Base-by-base conservation (phyloP, 805 yeast genomes). In the Monosporozyma yasuniensis region DNA sequence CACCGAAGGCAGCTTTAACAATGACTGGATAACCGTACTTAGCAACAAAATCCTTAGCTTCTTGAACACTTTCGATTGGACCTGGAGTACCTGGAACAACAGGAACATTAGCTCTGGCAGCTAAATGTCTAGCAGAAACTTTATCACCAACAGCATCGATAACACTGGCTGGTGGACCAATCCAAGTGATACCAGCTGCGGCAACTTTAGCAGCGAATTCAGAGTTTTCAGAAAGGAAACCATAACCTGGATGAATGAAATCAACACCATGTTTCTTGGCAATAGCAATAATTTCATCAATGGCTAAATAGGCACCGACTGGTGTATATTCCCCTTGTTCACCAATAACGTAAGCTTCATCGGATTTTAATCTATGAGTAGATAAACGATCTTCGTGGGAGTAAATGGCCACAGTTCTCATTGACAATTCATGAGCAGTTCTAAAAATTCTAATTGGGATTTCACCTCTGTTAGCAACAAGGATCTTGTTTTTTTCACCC, bases 11-110 rank as follows among this genome's bases (percentile, higher is more conserved):
- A 44, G 99, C 99, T 72, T 91, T 91, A 72, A 91, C 89, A 71
- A 91, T 91, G 46, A 93, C 98, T 8, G 99, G 99, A 72, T 69
- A 90, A 30, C 99, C 99, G 69, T 91, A 78, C 71, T 88, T 64
- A 43, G 72, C 78, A 35, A 90, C 97, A 64, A 91, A 91, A 8
- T 67, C 82, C 56, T 72, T 61, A 32, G 98, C 98, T 61, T 91
- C 88, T 50, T 76, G 83, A 22, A 83, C 83, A 25, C 77, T 62
- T 51, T 83, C 90, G 65, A 93, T 89, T 55, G 99, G 98, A 39
- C 98, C 99, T 7, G 95, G 95, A 12, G 98, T 90, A 65, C 99
- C 99, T 6, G 99, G 99, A 23, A 91, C 97, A 37, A 83, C 84
- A 12, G 99, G 98, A 18, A 91, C 99, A 50, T 80, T 68, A 61